Percentiles rank a stretch among this genome's conserved stretches.
Evolutionary conservation across 2,329 filamentous ascomycete species (phyloP).

Genomic region (Eutypella sp.): DNA sequence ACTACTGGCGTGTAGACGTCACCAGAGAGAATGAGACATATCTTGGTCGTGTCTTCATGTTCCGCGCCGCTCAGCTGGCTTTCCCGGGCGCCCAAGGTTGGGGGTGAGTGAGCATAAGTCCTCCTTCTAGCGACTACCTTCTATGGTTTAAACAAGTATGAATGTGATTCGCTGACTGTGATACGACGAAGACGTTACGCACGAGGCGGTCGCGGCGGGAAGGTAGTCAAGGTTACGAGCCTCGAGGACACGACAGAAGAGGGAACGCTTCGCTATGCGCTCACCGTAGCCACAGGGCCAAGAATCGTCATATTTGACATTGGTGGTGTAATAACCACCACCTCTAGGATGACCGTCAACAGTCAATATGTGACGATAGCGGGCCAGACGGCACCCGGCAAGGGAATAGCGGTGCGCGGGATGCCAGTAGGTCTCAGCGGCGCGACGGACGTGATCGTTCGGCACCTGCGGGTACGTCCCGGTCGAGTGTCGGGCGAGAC

Average conservation of each 20-base stretch:
- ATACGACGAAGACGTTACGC: slow-evolving; percentile 22
- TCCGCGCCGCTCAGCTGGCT: slow-evolving; percentile 28
- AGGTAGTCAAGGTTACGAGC: slow-evolving; percentile 32
- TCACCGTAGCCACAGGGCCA: slow-evolving; percentile 34
- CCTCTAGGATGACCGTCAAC: slow-evolving; percentile 38
- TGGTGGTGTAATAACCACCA: slow-evolving; percentile 42
- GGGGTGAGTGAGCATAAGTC: slow-evolving; percentile 14
- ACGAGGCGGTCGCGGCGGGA: slow-evolving; percentile 30
- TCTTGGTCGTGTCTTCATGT: slow-evolving; percentile 23
- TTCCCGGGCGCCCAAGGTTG: slow-evolving; percentile 34
- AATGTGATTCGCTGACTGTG: no score
- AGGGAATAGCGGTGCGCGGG: slow-evolving; percentile 30
- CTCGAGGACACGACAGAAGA: slow-evolving; percentile 25
- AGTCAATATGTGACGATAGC: slow-evolving; percentile 40
- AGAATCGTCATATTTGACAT: slow-evolving; percentile 44
- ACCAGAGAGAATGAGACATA: slow-evolving; percentile 12
- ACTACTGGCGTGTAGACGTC: slow-evolving; percentile 28
- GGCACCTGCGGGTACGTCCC: background rate
- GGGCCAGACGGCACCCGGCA: slow-evolving; percentile 44
- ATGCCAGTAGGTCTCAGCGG: slow-evolving; percentile 26
- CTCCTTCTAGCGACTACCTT: background rate
- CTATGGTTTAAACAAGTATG: no score
- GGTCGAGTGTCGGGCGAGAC: slow-evolving; percentile 21
- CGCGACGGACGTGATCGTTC: slow-evolving; percentile 21
- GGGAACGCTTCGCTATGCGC: slow-evolving; percentile 31